Evolutionary conservation across 768 basidiomycete species (phyloP).

Genomic region (Kockovaella imperatae): DNA sequence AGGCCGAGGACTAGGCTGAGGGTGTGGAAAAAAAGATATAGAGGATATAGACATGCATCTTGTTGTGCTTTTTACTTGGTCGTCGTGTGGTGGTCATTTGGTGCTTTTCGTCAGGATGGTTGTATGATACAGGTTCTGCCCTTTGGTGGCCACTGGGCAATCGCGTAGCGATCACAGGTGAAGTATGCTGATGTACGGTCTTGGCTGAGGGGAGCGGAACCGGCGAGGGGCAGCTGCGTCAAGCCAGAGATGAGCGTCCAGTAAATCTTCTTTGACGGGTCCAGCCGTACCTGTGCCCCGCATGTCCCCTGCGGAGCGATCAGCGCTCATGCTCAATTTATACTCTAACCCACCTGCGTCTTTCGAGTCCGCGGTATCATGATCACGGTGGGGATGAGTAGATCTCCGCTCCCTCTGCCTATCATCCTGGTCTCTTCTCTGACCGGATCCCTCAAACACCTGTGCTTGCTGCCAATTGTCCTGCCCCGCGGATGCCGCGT

Average conservation of each 20-base stretch:
- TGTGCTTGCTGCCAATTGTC: background rate
- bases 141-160: background rate
- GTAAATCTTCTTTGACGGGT: background rate
- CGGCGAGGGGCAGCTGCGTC: background rate
- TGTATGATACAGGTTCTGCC: background rate
- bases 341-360: too few relatives aligned
- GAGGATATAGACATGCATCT: background rate
- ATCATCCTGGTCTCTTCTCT: background rate
- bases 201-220: too few relatives aligned
- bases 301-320: too few relatives aligned
- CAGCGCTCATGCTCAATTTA: background rate
- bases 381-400: background rate
- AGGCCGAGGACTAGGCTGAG: slow-evolving; percentile 55
- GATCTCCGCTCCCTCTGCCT: background rate
- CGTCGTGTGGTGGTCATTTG: background rate
- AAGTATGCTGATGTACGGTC: slow-evolving; percentile 1
- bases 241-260: slow-evolving; percentile 10
- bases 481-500: too few relatives aligned
- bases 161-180: background rate
- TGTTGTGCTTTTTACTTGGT: background rate
- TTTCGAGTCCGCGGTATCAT: background rate
- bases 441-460: background rate
- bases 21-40: background rate
- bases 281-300: background rate
- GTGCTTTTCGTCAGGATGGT: background rate